These are phyloP conservation scores for Rhododendron kiyosumense DNA, from an alignment of 148 eudicot species.

Conservation along the genomic window DNA sequence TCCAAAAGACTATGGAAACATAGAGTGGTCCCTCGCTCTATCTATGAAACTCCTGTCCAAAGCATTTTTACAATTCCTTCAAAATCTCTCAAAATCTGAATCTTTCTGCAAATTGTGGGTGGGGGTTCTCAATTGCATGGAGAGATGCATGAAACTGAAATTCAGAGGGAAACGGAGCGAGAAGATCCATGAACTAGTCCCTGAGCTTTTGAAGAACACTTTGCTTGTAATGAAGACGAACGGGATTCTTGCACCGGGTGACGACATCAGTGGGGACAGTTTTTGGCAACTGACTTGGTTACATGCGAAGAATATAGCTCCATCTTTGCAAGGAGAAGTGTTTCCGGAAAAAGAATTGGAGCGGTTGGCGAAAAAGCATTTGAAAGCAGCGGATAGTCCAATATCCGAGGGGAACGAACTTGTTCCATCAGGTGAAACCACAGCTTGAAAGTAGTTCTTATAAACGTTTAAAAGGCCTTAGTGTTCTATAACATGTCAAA, in stretches of 20 bases:
- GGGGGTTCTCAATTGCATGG: slow-evolving; percentile 68
- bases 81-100: slow-evolving; percentile 47
- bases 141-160: slow-evolving; percentile 62
- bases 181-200: slow-evolving; percentile 66
- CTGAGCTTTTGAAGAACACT: slow-evolving; percentile 60
- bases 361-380: slow-evolving; percentile 2
- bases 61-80: slow-evolving; percentile 49
- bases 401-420: not conserved
- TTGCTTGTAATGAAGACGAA: slow-evolving; percentile 54
- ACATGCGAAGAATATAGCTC: slow-evolving; percentile 61
- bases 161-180: slow-evolving; percentile 65
- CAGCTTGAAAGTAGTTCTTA: not conserved
- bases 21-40: slow-evolving; percentile 60
- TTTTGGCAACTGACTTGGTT: slow-evolving; percentile 79
- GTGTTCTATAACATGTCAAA: not conserved
- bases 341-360: slow-evolving; percentile 33
- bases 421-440: not conserved
- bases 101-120: slow-evolving; percentile 72
- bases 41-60: slow-evolving; percentile 59
- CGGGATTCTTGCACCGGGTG: slow-evolving; percentile 56
- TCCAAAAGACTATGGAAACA: slow-evolving; percentile 66
- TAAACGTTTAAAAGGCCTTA: not conserved
- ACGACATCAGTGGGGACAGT: slow-evolving; percentile 58
- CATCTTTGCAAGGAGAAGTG: slow-evolving; percentile 52
- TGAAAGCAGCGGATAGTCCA: not conserved